Percentiles rank a stretch among this genome's conserved stretches.
These are phyloP conservation scores for Mucor velutinosus DNA, from an alignment of 371 early-diverging fungal genomes.

Conservation along the genomic window DNA sequence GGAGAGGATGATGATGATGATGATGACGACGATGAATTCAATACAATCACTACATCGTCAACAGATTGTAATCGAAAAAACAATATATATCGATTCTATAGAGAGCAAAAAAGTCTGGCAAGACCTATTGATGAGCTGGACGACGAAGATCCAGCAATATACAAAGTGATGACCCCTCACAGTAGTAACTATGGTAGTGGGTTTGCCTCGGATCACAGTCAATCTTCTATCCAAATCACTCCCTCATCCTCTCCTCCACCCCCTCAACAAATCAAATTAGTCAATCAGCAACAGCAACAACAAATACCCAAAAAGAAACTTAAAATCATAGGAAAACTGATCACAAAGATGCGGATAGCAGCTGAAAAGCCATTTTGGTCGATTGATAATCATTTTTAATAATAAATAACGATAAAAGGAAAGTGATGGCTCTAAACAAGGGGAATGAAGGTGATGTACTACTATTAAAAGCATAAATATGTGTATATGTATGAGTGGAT, in stretches of 20 bases:
- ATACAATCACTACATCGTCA: slow-evolving; percentile 16
- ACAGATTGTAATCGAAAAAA: slow-evolving; percentile 12
- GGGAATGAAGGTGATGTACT: neutral
- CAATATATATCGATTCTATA: slow-evolving; percentile 13
- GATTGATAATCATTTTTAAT: slow-evolving; percentile 20
- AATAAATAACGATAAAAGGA: neutral
- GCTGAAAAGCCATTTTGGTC: slow-evolving; percentile 28
- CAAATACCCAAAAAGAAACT: slow-evolving; percentile 1
- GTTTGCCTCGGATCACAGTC: neutral
- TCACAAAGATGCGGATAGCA: slow-evolving; percentile 17
- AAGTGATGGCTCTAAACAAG: neutral
- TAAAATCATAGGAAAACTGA: neutral
- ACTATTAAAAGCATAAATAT: neutral
- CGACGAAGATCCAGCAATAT: neutral
- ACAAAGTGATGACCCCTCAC: neutral
- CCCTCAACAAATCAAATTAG: neutral
- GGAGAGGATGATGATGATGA: slow-evolving; percentile 7
- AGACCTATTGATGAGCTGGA: slow-evolving; percentile 1
- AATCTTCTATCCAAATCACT: neutral
- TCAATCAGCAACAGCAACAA: neutral
- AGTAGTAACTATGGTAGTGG: neutral
- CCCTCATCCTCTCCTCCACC: neutral
- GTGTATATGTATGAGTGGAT: neutral
- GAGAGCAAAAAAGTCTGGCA: slow-evolving; percentile 5
- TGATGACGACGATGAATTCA: neutral